A percentile compares a stretch with the other conserved stretches of the same genome.
Conservation (phyloP, 2,329 filamentous ascomycete genomes). For the Apiospora marii region DNA sequence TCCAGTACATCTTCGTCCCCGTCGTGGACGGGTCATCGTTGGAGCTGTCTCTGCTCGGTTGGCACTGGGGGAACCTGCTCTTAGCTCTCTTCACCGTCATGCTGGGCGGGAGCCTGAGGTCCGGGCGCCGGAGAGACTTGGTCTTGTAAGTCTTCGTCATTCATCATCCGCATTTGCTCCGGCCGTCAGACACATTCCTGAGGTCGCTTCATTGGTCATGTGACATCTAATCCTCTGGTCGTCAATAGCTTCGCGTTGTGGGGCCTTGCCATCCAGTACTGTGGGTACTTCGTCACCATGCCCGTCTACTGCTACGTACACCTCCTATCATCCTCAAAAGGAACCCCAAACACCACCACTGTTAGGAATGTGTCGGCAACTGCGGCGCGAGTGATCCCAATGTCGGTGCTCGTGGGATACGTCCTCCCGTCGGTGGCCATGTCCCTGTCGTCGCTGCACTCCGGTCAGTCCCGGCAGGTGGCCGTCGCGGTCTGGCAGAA, state of each 20-base stretch:
- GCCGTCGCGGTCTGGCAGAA: background rate
- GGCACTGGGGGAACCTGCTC: background rate
- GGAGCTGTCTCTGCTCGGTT: background rate
- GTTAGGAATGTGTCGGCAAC: too few relatives aligned
- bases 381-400: background rate
- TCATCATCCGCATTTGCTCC: background rate
- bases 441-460: background rate
- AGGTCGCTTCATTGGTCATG: background rate
- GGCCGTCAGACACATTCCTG: background rate
- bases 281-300: background rate
- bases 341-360: background rate
- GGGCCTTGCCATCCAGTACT: background rate
- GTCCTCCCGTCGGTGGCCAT: background rate
- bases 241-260: background rate
- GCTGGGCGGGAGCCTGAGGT: background rate
- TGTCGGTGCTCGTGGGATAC: background rate
- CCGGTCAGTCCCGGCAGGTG: background rate
- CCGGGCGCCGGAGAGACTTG: background rate
- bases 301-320: background rate
- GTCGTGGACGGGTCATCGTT: background rate
- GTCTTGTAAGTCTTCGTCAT: background rate
- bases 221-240: background rate
- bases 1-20: background rate
- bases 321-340: background rate
- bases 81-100: background rate